Conservation (phyloP, 108 stramenopile genomes). For the Skeletonema costatum region DNA sequence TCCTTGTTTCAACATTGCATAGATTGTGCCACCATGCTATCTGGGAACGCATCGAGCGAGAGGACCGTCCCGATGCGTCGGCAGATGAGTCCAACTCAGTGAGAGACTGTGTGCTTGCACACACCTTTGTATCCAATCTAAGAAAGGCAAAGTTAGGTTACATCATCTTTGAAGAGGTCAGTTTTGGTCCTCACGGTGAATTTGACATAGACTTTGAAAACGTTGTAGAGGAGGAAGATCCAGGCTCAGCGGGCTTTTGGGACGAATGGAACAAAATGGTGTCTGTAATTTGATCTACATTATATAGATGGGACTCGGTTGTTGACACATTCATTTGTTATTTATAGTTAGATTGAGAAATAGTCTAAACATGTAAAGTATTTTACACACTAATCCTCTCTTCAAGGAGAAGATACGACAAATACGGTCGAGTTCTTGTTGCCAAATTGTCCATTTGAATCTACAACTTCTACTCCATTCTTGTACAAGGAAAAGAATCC, state of each 20-base stretch:
- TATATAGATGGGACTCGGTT: too few relatives aligned
- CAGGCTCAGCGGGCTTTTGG: constrained; percentile 29
- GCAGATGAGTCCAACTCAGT: constrained; percentile 36
- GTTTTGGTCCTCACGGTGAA: constrained; percentile 44
- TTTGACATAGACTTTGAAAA: constrained; percentile 45
- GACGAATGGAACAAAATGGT: constrained; percentile 48
- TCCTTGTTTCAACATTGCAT: constrained; percentile 59
- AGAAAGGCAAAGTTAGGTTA: constrained; percentile 23
- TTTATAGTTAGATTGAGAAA: too few relatives aligned
- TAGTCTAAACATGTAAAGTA: not conserved
- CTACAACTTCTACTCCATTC: constrained; percentile 28
- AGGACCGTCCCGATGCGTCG: constrained; percentile 44
- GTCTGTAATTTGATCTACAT: constrained; percentile 29
- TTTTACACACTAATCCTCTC: not conserved
- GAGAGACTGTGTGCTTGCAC: constrained; percentile 39
- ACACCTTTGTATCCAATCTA: constrained; percentile 43
- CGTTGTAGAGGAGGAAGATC: constrained; percentile 35
- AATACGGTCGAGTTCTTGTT: constrained; percentile 3
- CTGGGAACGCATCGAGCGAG: constrained; percentile 62
- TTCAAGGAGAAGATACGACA: constrained; percentile 2
- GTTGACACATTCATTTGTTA: too few relatives aligned
- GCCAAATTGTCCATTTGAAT: constrained; percentile 37
- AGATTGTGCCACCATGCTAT: constrained; percentile 69
- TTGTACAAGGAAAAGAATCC: constrained; percentile 43
- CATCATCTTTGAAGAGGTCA: constrained; percentile 46